phyloP scores from a whole-genome alignment of 176 grass and related monocot genomes.

The Aegilops tauschii region DNA sequence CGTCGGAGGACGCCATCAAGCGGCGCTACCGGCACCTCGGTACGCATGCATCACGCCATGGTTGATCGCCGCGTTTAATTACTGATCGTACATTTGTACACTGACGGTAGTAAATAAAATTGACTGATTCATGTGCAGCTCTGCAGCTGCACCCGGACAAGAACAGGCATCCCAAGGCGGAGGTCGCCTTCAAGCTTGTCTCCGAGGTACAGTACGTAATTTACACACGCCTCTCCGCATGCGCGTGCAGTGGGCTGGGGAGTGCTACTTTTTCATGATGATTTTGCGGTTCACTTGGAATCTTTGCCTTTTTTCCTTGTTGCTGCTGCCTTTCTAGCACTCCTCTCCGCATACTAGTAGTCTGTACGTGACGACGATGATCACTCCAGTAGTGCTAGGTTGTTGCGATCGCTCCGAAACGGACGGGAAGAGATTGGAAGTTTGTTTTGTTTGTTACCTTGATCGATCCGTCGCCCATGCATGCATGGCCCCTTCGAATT shows the following conservation, averaged over 20 bases:
- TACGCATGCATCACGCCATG: background rate
- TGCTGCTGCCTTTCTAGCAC: too few relatives aligned
- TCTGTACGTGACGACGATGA: too few relatives aligned
- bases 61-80: background rate
- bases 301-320: too few relatives aligned
- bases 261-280: background rate
- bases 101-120: background rate
- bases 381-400: too few relatives aligned
- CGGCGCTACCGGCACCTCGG: constrained; percentile 74
- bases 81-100: background rate
- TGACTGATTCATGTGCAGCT: constrained; percentile 25
- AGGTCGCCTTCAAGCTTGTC: constrained; percentile 90
- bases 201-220: constrained; percentile 48
- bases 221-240: background rate
- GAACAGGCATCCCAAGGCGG: constrained; percentile 88
- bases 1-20: constrained; percentile 52
- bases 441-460: too few relatives aligned
- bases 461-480: too few relatives aligned
- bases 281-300: background rate
- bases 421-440: too few relatives aligned
- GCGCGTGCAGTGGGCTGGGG: background rate
- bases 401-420: too few relatives aligned
- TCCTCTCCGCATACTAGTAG: too few relatives aligned
- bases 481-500: too few relatives aligned
- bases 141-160: constrained; percentile 97